These are phyloP conservation scores for Phyllosticta paracitricarpa DNA, from an alignment of 2,329 filamentous ascomycete species.

Conservation along the genomic window DNA sequence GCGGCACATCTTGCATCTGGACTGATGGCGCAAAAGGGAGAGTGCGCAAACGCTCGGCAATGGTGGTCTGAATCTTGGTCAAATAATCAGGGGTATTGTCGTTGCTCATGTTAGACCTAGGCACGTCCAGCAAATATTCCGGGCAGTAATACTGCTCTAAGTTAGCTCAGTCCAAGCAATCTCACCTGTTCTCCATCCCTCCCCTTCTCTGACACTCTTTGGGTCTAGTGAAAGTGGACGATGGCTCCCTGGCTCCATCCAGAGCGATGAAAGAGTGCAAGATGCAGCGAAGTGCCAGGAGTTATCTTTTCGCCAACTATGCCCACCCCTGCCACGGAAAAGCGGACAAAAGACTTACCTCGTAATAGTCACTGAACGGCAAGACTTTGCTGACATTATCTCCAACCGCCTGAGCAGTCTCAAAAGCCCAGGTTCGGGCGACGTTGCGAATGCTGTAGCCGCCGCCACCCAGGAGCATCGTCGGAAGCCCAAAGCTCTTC, in stretches of 20 bases:
- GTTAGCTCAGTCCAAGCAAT: not conserved
- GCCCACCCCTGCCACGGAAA: no score
- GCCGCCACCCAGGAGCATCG: slow-evolving; percentile 56
- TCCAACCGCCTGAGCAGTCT: slow-evolving; percentile 74
- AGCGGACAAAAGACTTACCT: slow-evolving; percentile 31
- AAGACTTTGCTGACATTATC: slow-evolving; percentile 72
- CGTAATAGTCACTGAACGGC: slow-evolving; percentile 94
- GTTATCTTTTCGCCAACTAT: no score
- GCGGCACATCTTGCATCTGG: slow-evolving; percentile 9
- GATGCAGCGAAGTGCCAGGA: no score
- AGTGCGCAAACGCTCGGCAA: slow-evolving; percentile 3
- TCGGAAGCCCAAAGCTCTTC: slow-evolving; percentile 56
- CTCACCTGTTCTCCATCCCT: no score
- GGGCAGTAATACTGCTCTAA: slow-evolving; percentile 6
- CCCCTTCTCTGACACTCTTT: no score
- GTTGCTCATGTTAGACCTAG: slow-evolving; percentile 6
- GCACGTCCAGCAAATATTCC: slow-evolving; percentile 9
- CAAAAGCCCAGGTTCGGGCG: slow-evolving; percentile 50
- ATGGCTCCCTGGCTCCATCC: no score
- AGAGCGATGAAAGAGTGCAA: no score
- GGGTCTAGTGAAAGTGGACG: no score
- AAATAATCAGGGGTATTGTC: slow-evolving; percentile 8
- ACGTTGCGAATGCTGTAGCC: slow-evolving; percentile 62
- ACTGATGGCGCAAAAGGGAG: slow-evolving; percentile 8
- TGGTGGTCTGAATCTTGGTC: slow-evolving; percentile 4